Evolutionary conservation across 345 rosid species (phyloP).

Genomic region (Mallotus nudiflorus): DNA sequence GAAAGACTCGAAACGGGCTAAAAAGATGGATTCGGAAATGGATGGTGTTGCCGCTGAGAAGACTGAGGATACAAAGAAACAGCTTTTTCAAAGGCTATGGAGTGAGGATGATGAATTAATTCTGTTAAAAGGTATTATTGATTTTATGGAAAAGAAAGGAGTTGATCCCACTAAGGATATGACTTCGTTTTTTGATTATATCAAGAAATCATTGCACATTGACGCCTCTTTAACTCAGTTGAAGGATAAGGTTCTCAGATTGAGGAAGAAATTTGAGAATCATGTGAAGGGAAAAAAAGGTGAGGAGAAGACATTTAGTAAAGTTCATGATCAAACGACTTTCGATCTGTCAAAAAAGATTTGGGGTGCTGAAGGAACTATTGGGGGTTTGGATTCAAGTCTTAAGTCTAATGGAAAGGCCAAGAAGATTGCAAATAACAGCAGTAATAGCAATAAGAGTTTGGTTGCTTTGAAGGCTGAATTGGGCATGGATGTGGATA

Average conservation of each 20-base stretch:
- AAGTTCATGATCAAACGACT: slow-evolving; percentile 25
- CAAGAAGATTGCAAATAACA: not conserved
- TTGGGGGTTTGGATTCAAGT: not conserved
- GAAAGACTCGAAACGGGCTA: slow-evolving; percentile 11
- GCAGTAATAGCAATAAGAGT: not conserved
- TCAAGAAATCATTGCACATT: slow-evolving; percentile 42
- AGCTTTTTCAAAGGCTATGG: slow-evolving; percentile 47
- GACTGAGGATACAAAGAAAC: slow-evolving; percentile 40
- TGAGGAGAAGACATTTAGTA: slow-evolving; percentile 22
- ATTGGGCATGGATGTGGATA: not conserved
- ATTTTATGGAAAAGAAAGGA: slow-evolving; percentile 36
- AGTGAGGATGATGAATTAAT: slow-evolving; percentile 55
- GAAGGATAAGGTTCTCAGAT: slow-evolving; percentile 40
- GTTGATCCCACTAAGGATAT: slow-evolving; percentile 34
- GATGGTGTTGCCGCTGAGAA: slow-evolving; percentile 2
- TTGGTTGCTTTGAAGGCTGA: not conserved
- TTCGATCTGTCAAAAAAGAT: slow-evolving; percentile 34
- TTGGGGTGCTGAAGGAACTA: slow-evolving; percentile 27
- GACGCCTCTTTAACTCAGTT: slow-evolving; percentile 39
- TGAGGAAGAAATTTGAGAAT: slow-evolving; percentile 39
- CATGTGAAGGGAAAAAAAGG: slow-evolving; percentile 27
- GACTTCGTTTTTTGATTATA: slow-evolving; percentile 38
- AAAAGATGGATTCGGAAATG: slow-evolving; percentile 25
- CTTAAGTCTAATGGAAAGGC: slow-evolving; percentile 1
- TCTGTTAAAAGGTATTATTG: slow-evolving; percentile 42